Conservation (phyloP, 2,329 filamentous ascomycete genomes). For the Aspergillus texensis region DNA sequence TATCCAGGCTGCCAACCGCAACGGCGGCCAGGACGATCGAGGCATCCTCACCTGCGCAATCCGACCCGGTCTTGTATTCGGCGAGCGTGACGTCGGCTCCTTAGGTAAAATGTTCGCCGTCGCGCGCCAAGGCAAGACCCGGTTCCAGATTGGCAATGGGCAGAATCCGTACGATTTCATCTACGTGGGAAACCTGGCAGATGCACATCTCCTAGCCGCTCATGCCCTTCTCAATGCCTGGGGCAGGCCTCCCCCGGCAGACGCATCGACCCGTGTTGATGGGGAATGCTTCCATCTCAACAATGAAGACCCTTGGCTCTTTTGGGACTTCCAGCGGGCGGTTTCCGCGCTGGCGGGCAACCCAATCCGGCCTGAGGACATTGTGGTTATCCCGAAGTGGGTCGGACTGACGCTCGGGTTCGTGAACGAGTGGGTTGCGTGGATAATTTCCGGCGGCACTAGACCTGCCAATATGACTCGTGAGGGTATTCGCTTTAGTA, state of each 20-base stretch:
- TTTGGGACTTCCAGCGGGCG: conserved; percentile 12
- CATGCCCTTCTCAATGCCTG: conserved; percentile 2
- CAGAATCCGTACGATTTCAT: conserved; percentile 10
- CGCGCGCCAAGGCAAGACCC: conserved; percentile 1
- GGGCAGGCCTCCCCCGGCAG: neutral
- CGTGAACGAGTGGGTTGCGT: conserved; percentile 9
- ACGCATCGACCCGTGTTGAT: neutral
- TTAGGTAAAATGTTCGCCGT: conserved; percentile 10
- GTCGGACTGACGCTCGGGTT: conserved; percentile 5
- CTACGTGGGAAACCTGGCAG: conserved; percentile 9
- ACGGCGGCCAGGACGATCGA: neutral
- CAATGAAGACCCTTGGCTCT: conserved; percentile 10
- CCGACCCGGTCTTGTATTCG: conserved; percentile 3
- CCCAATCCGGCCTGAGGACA: neutral
- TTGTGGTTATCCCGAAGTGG: conserved; percentile 11
- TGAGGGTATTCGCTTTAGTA: conserved; percentile 13
- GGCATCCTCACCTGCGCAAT: conserved; percentile 6
- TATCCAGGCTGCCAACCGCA: conserved; percentile 9
- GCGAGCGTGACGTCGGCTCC: conserved; percentile 6
- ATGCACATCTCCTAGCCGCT: conserved; percentile 8
- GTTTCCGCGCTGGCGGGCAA: neutral
- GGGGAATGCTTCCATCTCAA: conserved; percentile 10
- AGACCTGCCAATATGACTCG: conserved; percentile 7
- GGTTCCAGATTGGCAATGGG: conserved; percentile 11
- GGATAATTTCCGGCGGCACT: neutral